A percentile compares a stretch with the other conserved stretches of the same genome.
phyloP scores from a whole-genome alignment of 495 filamentous ascomycete species.

The Penicillium samsonianum region DNA sequence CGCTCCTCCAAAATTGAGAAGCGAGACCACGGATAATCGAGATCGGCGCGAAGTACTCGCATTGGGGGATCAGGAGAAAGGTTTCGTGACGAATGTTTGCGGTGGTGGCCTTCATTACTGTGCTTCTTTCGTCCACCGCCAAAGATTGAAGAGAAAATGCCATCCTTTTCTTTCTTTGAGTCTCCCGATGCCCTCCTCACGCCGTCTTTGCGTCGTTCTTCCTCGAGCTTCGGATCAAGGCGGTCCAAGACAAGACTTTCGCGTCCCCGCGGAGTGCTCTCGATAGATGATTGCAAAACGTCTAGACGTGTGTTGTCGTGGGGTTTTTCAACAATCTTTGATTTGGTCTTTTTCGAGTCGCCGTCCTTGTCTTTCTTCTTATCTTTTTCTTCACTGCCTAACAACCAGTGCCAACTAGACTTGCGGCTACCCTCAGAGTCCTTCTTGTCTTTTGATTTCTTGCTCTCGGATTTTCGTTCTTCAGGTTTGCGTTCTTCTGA shows the following conservation, averaged over 20 bases:
- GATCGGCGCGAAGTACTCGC: conserved; percentile 71
- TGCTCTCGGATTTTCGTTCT: conserved; percentile 62
- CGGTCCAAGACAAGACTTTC: conserved; percentile 83
- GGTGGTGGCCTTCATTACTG: conserved; percentile 57
- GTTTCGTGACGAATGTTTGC: conserved; percentile 74
- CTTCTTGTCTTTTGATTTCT: conserved; percentile 64
- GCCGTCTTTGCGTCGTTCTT: conserved; percentile 82
- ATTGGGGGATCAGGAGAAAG: conserved; percentile 79
- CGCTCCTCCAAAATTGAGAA: conserved; percentile 96
- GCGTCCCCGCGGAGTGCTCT: conserved; percentile 63
- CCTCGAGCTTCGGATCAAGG: conserved; percentile 71
- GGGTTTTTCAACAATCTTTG: conserved; percentile 59
- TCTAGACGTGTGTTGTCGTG: conserved; percentile 78
- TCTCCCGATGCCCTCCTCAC: conserved; percentile 69
- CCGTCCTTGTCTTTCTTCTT: conserved; percentile 63
- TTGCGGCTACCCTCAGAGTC: conserved; percentile 64
- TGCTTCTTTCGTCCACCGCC: conserved; percentile 83
- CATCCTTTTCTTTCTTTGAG: conserved; percentile 85
- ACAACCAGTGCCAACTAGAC: conserved; percentile 82
- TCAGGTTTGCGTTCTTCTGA: conserved; percentile 65
- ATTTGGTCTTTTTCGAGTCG: conserved; percentile 60
- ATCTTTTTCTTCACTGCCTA: conserved; percentile 70
- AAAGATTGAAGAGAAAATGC: conserved; percentile 87
- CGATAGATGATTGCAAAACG: conserved; percentile 78
- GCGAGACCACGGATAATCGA: conserved; percentile 93